Evolutionary conservation across 805 yeast genomes (phyloP).

Genomic region (Kluyveromyces starmeri): DNA sequence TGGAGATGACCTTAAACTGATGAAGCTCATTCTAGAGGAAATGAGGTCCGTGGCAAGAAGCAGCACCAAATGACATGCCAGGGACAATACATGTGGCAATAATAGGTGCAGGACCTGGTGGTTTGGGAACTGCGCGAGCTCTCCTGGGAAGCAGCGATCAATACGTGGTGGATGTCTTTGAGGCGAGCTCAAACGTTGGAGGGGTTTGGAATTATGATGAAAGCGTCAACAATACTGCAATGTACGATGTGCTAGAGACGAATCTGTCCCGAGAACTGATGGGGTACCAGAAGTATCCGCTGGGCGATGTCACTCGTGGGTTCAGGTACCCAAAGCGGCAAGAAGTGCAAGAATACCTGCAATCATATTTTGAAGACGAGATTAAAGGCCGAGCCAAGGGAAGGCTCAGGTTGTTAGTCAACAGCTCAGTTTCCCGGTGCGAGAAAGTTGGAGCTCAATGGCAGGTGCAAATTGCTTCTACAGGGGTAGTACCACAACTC

Average conservation of each 20-base stretch:
- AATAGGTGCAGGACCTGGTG: constrained; percentile 75
- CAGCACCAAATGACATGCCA: too few relatives aligned
- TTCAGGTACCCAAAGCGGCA: constrained; percentile 46
- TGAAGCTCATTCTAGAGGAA: too few relatives aligned
- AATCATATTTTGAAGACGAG: neutral
- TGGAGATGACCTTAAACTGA: too few relatives aligned
- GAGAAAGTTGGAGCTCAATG: constrained; percentile 13
- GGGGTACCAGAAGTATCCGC: constrained; percentile 52
- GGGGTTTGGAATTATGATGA: constrained; percentile 66
- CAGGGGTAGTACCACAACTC: constrained; percentile 4
- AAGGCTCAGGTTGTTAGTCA: neutral
- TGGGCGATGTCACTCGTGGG: constrained; percentile 36
- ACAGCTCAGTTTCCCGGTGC: constrained; percentile 15
- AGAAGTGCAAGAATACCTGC: constrained; percentile 54
- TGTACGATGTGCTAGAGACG: constrained; percentile 61
- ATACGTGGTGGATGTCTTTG: constrained; percentile 49
- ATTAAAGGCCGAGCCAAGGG: neutral
- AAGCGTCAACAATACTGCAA: constrained; percentile 31
- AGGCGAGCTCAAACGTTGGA: constrained; percentile 51
- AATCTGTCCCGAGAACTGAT: constrained; percentile 57
- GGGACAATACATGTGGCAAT: constrained; percentile 50
- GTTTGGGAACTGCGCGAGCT: constrained; percentile 58
- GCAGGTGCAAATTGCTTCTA: constrained; percentile 4
- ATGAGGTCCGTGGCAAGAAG: too few relatives aligned
- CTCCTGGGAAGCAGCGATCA: constrained; percentile 41